Percentiles rank a stretch among this genome's conserved stretches.
phyloP scores from a whole-genome alignment of 163 green algal genomes.

The Chloroidium sp. region DNA sequence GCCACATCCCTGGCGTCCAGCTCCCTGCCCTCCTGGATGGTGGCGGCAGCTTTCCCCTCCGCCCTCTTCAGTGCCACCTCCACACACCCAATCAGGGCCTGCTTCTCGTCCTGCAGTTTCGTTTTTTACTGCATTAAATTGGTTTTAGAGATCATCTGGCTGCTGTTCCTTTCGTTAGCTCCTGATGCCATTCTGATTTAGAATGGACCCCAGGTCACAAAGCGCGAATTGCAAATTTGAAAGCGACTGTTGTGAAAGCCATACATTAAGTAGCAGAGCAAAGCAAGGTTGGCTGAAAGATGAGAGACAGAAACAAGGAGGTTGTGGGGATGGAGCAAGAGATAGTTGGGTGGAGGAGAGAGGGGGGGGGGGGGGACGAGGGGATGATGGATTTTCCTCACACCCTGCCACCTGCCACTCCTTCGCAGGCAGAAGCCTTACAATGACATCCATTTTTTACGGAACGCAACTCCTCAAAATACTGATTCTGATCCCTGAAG shows the following conservation, averaged over 20 bases:
- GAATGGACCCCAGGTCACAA: not conserved
- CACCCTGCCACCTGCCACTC: not conserved
- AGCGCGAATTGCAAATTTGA: not conserved
- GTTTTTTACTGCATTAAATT: not conserved
- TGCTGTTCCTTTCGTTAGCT: not conserved
- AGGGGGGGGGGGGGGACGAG: too few species aligned
- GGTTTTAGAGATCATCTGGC: not conserved
- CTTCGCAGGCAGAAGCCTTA: not conserved
- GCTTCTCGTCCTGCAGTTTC: constrained; percentile 35
- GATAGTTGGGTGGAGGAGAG: too few species aligned
- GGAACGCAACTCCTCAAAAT: too few species aligned
- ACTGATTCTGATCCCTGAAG: too few species aligned
- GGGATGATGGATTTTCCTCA: not conserved
- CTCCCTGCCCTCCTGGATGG: not conserved
- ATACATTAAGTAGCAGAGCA: too few species aligned
- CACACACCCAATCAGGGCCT: constrained; percentile 39
- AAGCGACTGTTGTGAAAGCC: too few species aligned
- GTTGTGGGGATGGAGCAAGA: too few species aligned
- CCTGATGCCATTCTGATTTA: not conserved
- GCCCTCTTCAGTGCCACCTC: constrained; percentile 10
- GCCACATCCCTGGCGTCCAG: not conserved
- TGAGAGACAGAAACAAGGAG: too few species aligned
- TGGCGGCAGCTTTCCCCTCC: not conserved
- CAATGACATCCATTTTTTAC: constrained; percentile 1
- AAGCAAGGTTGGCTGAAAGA: too few species aligned